A percentile compares a stretch with the other conserved stretches of the same genome.
phyloP scores from a whole-genome alignment of 306 rosid species.

The Vigna radiata region DNA sequence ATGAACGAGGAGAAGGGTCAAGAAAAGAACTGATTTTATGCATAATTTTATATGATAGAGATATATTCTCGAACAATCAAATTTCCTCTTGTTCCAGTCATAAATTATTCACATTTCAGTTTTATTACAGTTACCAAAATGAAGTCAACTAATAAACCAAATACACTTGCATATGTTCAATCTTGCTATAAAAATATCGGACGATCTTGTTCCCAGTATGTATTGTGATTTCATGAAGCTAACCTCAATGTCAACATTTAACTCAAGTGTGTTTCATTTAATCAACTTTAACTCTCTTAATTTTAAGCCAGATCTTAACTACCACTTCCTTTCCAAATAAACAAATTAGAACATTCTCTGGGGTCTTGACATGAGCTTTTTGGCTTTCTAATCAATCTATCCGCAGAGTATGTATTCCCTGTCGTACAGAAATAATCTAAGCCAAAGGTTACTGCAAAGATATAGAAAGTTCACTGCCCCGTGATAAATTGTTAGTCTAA shows the following conservation, averaged over 20 bases:
- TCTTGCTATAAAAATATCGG: conserved; percentile 6
- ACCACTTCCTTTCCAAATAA: not conserved
- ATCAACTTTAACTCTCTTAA: not conserved
- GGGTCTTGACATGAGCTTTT: conserved; percentile 3
- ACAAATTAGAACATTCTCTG: conserved; percentile 3
- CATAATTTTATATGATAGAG: not conserved
- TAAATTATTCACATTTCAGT: conserved; percentile 10
- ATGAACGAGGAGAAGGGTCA: conserved; percentile 38
- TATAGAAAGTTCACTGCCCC: not conserved
- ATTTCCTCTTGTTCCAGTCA: conserved; percentile 2
- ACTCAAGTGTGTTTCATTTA: not conserved
- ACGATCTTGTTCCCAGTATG: not conserved
- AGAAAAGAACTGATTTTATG: conserved; percentile 34
- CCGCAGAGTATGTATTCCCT: not conserved
- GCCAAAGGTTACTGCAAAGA: conserved; percentile 4
- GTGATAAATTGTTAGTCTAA: not conserved
- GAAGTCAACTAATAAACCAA: not conserved
- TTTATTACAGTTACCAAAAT: conserved; percentile 26
- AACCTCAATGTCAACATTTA: not conserved
- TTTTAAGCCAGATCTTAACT: conserved; percentile 8
- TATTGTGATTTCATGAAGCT: not conserved
- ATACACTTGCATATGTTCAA: conserved; percentile 18
- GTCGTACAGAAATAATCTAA: conserved; percentile 3
- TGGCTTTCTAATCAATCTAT: not conserved
- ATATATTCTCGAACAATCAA: not conserved